Percentiles rank a stretch among this genome's conserved stretches.
These are phyloP conservation scores for Fusarium sp. DNA, from an alignment of 2,329 filamentous ascomycete genomes.

Conservation along the genomic window DNA sequence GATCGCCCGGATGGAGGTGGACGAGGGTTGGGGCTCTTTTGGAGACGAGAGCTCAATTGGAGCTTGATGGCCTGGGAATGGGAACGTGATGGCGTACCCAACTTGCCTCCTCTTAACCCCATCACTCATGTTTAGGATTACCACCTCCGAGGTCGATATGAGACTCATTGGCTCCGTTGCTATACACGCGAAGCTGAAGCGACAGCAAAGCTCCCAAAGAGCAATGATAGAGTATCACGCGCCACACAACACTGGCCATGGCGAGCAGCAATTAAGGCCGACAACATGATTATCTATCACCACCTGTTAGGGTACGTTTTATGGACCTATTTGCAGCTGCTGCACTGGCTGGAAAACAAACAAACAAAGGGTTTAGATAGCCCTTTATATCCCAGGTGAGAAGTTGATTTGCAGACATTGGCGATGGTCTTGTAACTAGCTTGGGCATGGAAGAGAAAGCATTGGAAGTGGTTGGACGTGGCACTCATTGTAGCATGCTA, in stretches of 20 bases:
- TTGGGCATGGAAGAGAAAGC: slow-evolving; percentile 38
- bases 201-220: slow-evolving; percentile 20
- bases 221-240: slow-evolving; percentile 32
- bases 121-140: slow-evolving; percentile 63
- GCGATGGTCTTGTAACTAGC: slow-evolving; percentile 37
- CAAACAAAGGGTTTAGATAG: slow-evolving; percentile 63
- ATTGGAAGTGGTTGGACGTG: slow-evolving; percentile 26
- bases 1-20: slow-evolving; percentile 67
- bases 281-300: slow-evolving; percentile 16
- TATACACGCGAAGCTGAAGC: slow-evolving; percentile 16
- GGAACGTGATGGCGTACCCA: slow-evolving; percentile 60
- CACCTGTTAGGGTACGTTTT: slow-evolving; percentile 27
- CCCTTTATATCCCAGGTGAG: slow-evolving; percentile 54
- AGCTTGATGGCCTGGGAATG: slow-evolving; percentile 85
- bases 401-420: slow-evolving; percentile 32
- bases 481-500: slow-evolving; percentile 19
- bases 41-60: slow-evolving; percentile 86
- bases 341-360: slow-evolving; percentile 50
- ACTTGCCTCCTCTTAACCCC: slow-evolving; percentile 56
- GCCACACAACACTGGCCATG: slow-evolving; percentile 20
- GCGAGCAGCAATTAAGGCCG: slow-evolving; percentile 5
- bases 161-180: slow-evolving; percentile 45
- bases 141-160: slow-evolving; percentile 54
- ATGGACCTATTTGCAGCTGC: slow-evolving; percentile 37
- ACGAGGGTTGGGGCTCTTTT: slow-evolving; percentile 74